Percentiles rank a stretch among this genome's conserved stretches.
These are phyloP conservation scores for Vanderwaltozyma polyspora DNA, from an alignment of 805 yeast genomes.

Conservation along the genomic window DNA sequence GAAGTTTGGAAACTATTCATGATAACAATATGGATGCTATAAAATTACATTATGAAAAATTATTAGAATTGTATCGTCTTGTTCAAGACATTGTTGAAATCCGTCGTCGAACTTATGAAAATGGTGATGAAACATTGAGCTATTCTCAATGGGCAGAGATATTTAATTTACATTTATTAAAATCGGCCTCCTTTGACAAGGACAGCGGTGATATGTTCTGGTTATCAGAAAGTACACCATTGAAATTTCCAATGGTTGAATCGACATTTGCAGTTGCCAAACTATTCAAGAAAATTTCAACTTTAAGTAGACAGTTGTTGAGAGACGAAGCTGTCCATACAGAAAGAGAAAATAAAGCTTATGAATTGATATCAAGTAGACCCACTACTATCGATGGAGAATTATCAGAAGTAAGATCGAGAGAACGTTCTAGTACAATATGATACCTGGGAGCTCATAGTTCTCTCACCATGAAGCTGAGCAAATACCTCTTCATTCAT, in stretches of 20 bases:
- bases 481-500: too few relatives aligned
- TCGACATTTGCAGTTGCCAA: constrained; percentile 47
- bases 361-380: too few relatives aligned
- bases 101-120: background rate
- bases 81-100: background rate
- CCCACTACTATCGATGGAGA: too few relatives aligned
- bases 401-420: too few relatives aligned
- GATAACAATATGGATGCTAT: background rate
- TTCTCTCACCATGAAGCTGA: too few relatives aligned
- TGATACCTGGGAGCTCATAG: too few relatives aligned
- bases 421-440: too few relatives aligned
- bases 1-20: background rate
- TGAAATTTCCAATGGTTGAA: constrained; percentile 58
- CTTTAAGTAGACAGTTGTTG: background rate
- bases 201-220: constrained; percentile 34
- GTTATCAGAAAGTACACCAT: constrained; percentile 57
- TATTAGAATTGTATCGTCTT: background rate
- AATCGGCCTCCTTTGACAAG: constrained; percentile 1
- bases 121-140: background rate
- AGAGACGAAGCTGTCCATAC: background rate
- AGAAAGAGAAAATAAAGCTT: background rate
- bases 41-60: background rate
- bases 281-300: constrained; percentile 9
- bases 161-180: background rate
- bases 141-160: background rate